These are phyloP conservation scores for Byssothecium circinans DNA, from an alignment of 2,329 filamentous ascomycete genomes.

Conservation along the genomic window DNA sequence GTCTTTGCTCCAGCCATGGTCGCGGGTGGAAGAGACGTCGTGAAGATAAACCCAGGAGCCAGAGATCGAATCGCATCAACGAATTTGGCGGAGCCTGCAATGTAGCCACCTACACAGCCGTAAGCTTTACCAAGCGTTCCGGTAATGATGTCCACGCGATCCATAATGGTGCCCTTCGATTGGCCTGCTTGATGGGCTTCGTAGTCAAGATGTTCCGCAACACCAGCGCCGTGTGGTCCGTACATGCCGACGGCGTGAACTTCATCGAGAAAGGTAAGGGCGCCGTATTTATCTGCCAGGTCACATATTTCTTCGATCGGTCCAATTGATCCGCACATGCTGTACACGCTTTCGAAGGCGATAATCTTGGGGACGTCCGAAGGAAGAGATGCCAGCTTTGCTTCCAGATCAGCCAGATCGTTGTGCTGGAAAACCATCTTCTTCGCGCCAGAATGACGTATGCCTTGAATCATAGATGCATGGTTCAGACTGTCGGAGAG, in stretches of 20 bases:
- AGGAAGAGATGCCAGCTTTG: constrained; percentile 85
- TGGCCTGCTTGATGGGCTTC: constrained; percentile 77
- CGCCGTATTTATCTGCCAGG: constrained; percentile 94
- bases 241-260: constrained; percentile 99
- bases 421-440: constrained; percentile 99
- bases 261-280: constrained; percentile 96
- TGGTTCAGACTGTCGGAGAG: constrained; percentile 98
- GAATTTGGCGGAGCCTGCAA: constrained; percentile 82
- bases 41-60: constrained; percentile 98
- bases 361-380: constrained; percentile 92
- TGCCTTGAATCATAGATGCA: constrained; percentile 99
- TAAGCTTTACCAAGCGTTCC: constrained; percentile 97
- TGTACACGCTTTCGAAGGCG: constrained; percentile 97
- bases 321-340: constrained; percentile 97
- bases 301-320: constrained; percentile 96
- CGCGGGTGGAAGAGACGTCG: constrained; percentile 90
- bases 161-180: constrained; percentile 83
- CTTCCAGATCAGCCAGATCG: constrained; percentile 88
- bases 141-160: constrained; percentile 96
- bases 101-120: constrained; percentile 96
- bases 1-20: constrained; percentile 93
- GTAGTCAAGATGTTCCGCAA: constrained; percentile 95
- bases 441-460: constrained; percentile 92
- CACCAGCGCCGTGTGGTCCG: constrained; percentile 89
- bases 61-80: constrained; percentile 93